Evolutionary conservation across 129 eudicot species (phyloP), one percentile per base, ranked within the genome.

Genomic region (Flaveria brownii): DNA sequence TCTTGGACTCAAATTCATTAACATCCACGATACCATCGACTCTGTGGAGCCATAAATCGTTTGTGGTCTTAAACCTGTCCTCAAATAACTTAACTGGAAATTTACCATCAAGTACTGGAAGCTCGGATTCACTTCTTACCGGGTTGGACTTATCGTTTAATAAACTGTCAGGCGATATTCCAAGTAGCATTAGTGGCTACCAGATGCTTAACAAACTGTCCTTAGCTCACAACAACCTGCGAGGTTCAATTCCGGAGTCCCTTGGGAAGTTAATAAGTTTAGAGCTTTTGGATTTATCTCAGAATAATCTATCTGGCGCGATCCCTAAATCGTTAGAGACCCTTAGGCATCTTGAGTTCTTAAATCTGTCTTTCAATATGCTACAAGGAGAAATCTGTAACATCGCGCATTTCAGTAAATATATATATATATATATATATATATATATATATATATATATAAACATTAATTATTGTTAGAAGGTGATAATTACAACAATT

Each of bases 131-230:
- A 59, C 63, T 30, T 2, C 42, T 71, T 50, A 72, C 36, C 0
- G 41, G 2, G 5, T 15, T 82, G 60, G 78, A 87, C 52, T 57
- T 87, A n/a, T 87, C 86, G 1, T 51, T 63, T 11, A 87, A 87
- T 69, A 71, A 45, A 45, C 13, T 87, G 9, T 56, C 76, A 2
- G 88, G 91, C 20, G 70, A 30, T n/a, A 77, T 84, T 14, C 85
- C 88, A 43, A 63, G 46, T 33, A 72, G 55, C 64, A 69, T 84
- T 16, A 72, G 68, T 49, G 78, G 73, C 25, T 64, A 47, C 36
- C 77, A 69, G 59, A 74, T 54, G 63, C 7, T 83, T 16, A 41
- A n/a, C 30, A 60, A 25, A n/a, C 78, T 83, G 69, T 83, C 78
- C 8, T 52, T 74, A 64, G 80, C 74, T 15, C 64, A 74, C 46